Evolutionary conservation across 768 basidiomycete genomes (phyloP), one percentile per base, ranked within the genome.

Genomic region (Podaxis rugospora): DNA sequence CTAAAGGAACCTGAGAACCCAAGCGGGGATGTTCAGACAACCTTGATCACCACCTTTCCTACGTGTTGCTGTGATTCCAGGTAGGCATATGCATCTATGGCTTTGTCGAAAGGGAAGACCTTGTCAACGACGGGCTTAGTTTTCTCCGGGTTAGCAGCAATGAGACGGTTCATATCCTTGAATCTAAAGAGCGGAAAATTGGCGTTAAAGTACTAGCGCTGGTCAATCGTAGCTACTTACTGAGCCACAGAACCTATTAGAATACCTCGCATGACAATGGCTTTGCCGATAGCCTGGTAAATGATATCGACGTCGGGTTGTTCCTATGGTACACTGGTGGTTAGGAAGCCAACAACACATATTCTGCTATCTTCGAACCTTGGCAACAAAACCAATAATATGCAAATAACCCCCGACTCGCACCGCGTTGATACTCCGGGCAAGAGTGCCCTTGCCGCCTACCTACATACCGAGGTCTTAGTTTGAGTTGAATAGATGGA

Each of bases 191-290:
- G 28, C 3, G 18, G 16, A 25, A 16, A 10, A 18, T 50, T 39
- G n/a, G 9, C 1, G 16, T 46, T 16, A 36, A 44, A 4, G 6
- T 10, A 27, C 83, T 76, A 28, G 71, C 63, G 6, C 18, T 9
- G 25, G 51, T 42, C 18, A 13, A 51, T 42, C 18, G 11, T 16
- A 23, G 35, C 18, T 32, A 72, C 82, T 49, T 66, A 84, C 82
- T 85, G 83, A n/a, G 77, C 72, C n/a, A 84, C 77, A 10, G 82
- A 82, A 35, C 85, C 86, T 56, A 86, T 75, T 36, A 80, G 74
- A 27, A 87, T 77, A 3, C 86, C 85, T 4, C 82, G 79, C 39
- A 86, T 62, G 21, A 65, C 68, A 37, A 81, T 70, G 1, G 74
- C 75, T 63, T 75, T 80, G 49, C 40, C 65, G 27, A 86, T 78